Evolutionary conservation across 495 filamentous ascomycete genomes (phyloP).

Genomic region (Physcia stellaris): DNA sequence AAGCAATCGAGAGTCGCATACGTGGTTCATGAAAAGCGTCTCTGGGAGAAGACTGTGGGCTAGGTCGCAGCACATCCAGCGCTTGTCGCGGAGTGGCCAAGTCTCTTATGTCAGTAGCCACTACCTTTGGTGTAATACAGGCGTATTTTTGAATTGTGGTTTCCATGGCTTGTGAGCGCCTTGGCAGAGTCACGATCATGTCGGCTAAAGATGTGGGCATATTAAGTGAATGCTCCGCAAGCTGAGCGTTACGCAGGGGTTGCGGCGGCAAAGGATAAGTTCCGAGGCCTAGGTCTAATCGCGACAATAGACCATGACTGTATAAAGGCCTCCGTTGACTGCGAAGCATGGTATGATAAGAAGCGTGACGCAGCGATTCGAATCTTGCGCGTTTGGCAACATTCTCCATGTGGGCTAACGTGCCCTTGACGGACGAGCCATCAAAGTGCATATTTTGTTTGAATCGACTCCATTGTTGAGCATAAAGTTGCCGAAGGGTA

Average conservation of each 20-base stretch:
- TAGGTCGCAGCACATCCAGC: constrained; percentile 40
- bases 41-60: constrained; percentile 40
- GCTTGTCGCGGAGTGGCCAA: constrained; percentile 43
- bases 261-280: constrained; percentile 40
- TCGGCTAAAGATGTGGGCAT: constrained; percentile 52
- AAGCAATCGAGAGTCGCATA: constrained; percentile 86
- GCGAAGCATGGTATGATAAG: constrained; percentile 69
- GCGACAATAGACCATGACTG: constrained; percentile 57
- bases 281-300: constrained; percentile 48
- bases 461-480: constrained; percentile 16
- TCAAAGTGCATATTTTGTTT: constrained; percentile 45
- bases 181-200: constrained; percentile 59
- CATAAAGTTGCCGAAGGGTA: constrained; percentile 12
- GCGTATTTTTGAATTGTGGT: constrained; percentile 73
- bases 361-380: constrained; percentile 63
- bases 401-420: constrained; percentile 59
- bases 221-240: constrained; percentile 1
- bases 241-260: constrained; percentile 29
- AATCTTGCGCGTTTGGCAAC: constrained; percentile 55
- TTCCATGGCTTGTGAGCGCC: constrained; percentile 57
- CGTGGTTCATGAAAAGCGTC: constrained; percentile 93
- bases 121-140: constrained; percentile 78
- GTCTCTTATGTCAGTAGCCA: constrained; percentile 53
- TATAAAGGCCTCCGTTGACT: constrained; percentile 72
- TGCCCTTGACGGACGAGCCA: constrained; percentile 49